Percentiles rank a stretch among this genome's conserved stretches.
Conservation (phyloP, 176 grass and related monocot species). For the Panicum miliaceum region DNA sequence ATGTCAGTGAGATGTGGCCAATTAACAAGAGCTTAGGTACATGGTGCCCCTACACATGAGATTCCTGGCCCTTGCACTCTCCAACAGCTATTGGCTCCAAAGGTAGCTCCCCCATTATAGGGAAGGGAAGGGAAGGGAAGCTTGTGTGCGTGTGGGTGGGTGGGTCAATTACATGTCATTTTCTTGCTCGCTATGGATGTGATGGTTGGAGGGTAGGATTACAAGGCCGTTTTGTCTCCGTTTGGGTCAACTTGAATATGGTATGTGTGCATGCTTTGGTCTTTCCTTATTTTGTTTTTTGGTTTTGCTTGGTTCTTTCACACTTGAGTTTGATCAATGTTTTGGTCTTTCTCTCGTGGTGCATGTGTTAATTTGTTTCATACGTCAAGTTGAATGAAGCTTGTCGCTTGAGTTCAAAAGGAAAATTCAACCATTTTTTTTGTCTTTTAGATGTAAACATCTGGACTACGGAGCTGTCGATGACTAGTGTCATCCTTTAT, state of each 20-base stretch:
- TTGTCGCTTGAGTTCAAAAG: background rate
- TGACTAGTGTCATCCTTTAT: too few relatives aligned
- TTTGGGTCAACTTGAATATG: background rate
- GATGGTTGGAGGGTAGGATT: background rate
- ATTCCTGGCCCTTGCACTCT: conserved; percentile 13
- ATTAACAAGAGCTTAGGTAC: conserved; percentile 22
- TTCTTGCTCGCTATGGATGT: background rate
- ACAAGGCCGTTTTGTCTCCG: too few relatives aligned
- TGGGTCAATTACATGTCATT: background rate
- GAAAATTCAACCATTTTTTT: background rate
- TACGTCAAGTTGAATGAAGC: background rate
- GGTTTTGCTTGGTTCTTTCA: background rate
- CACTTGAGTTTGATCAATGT: background rate
- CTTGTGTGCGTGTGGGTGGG: background rate
- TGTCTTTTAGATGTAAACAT: background rate
- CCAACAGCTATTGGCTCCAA: conserved; percentile 8
- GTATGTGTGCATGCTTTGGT: background rate
- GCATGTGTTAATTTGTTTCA: background rate
- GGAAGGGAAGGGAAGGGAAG: background rate
- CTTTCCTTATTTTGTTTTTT: background rate
- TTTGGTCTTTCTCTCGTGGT: background rate
- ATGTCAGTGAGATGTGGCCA: background rate
- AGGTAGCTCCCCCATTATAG: background rate
- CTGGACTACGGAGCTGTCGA: too few relatives aligned
- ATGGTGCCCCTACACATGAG: background rate